Base-by-base conservation (phyloP, 805 yeast genomes). In the Jamesozyma jinghongensis region DNA sequence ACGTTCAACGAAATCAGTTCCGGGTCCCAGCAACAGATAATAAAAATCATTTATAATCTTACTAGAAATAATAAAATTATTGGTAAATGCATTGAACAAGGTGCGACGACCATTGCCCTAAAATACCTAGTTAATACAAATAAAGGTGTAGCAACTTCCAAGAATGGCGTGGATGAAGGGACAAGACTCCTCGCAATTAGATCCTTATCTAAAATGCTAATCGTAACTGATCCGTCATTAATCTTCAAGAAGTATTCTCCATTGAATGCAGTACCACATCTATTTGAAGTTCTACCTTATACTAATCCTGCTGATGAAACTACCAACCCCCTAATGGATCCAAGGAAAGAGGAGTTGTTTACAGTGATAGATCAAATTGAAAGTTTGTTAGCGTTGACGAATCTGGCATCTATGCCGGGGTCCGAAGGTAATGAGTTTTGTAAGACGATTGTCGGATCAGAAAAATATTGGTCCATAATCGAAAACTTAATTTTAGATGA, bases 351-450 rank as follows among this genome's bases (percentile, higher is more conserved):
- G 26, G 54, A 53, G 6, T 31, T 40, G 10, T 32, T 54, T 4
- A 44, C 58, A 2, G 19, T 37, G 3, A 67, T 49, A 30, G 70
- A 66, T 43, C 67, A 70, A 17, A 73, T 70, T 48, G 81, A 78
- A 50, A 64, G 79, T 0, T 60, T 84, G 31, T 53, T 79, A 18
- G 85, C 88, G 0, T 65, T 83, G 22, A 83, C 90, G 1, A 84
- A 83, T 56, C 48, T 81, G 6, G 73, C 85, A 0, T 69, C 85
- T 0, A 44, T 68, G 2, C 65, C 63, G 33, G 65, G 65, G 10
- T 63, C 67, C 4, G 59, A 57, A 12, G 58, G 67, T 28, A 67
- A 69, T 8, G 61, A 70, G 20, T 64, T 57, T 30, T 60, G 54
- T 41, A 56, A 37, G 29, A 46, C 48, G 22, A 53, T 49, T 18